Percentiles rank a stretch among this genome's conserved stretches.
Evolutionary conservation across 2,329 filamentous ascomycete species (phyloP).

Genomic region (Nannizziopsis arthrosporioides): DNA sequence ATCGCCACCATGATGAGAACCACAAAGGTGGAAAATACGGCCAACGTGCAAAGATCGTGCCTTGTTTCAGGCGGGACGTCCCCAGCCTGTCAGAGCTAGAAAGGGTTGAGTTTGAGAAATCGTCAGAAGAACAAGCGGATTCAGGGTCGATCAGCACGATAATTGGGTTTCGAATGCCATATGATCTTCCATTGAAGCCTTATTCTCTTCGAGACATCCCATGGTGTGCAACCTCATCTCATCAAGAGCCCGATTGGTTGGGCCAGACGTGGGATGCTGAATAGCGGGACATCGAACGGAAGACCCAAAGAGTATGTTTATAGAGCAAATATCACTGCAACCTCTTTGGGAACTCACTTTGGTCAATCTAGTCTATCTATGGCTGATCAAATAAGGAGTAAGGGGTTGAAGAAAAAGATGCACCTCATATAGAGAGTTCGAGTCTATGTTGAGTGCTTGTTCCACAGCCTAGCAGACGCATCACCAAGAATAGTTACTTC

Average conservation of each 20-base stretch:
- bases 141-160: conserved; percentile 20
- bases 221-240: conserved; percentile 58
- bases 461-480: neutral
- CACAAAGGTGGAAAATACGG: conserved; percentile 10
- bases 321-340: too few relatives aligned
- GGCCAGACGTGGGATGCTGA: conserved; percentile 32
- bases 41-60: conserved; percentile 48
- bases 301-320: too few relatives aligned
- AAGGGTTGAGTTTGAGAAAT: conserved; percentile 9
- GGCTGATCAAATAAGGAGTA: neutral
- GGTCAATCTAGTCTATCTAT: too few relatives aligned
- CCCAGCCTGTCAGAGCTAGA: conserved; percentile 29
- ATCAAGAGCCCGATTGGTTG: conserved; percentile 53
- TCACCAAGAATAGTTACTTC: neutral
- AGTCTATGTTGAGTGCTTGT: conserved; percentile 1
- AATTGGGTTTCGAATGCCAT: conserved; percentile 70
- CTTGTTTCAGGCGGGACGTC: conserved; percentile 52
- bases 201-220: conserved; percentile 56
- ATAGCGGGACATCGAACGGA: neutral
- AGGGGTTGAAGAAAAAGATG: neutral
- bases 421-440: neutral
- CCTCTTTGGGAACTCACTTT: too few relatives aligned
- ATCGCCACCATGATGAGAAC: neutral
- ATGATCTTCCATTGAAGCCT: conserved; percentile 58
- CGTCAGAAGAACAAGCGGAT: neutral